phyloP scores from a whole-genome alignment of 805 yeast species.

The Myxozyma lipomycoides region DNA sequence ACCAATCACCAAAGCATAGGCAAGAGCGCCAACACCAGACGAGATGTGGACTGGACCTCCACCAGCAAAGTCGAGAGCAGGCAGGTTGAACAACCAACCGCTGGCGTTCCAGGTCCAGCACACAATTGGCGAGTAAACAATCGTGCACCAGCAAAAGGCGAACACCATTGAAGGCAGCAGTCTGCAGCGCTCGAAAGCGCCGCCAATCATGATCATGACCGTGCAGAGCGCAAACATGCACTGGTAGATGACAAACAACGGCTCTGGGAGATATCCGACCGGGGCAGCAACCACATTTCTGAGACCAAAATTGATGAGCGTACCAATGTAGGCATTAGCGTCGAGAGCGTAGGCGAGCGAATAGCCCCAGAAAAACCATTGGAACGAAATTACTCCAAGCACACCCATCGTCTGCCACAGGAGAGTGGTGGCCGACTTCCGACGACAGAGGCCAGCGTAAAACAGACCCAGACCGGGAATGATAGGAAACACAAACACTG shows the following conservation, averaged over 20 bases:
- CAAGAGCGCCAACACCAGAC: conserved; percentile 90
- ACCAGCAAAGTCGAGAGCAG: conserved; percentile 93
- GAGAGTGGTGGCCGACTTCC: conserved; percentile 86
- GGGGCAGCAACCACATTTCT: conserved; percentile 80
- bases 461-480: conserved; percentile 90
- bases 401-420: conserved; percentile 96
- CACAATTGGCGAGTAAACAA: conserved; percentile 93
- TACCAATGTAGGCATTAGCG: conserved; percentile 75
- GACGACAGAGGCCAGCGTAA: conserved; percentile 89
- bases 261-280: conserved; percentile 69
- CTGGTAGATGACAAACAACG: conserved; percentile 83
- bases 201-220: conserved; percentile 91
- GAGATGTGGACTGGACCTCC: conserved; percentile 97
- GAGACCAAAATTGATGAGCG: conserved; percentile 72
- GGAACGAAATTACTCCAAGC: conserved; percentile 74
- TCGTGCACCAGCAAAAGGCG: conserved; percentile 86
- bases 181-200: conserved; percentile 96
- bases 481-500: conserved; percentile 83
- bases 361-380: conserved; percentile 99
- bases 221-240: conserved; percentile 95
- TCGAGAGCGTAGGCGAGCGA: conserved; percentile 76
- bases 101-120: conserved; percentile 95
- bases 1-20: conserved; percentile 87
- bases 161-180: conserved; percentile 94
- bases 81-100: conserved; percentile 83